phyloP scores from a whole-genome alignment of 148 eudicot species.

The Mesembryanthemum crystallinum region DNA sequence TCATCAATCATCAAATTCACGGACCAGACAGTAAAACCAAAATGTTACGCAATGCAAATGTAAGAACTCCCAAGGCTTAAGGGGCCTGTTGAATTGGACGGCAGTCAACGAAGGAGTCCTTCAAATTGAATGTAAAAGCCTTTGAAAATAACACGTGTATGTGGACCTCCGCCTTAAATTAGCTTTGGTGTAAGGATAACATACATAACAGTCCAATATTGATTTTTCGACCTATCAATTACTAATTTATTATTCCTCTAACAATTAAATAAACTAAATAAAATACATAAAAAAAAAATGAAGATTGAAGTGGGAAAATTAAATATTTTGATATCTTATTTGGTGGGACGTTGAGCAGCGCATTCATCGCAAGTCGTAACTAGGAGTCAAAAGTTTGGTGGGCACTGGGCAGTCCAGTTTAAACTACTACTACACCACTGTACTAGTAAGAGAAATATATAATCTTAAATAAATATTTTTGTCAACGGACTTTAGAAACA shows the following conservation, averaged over 20 bases:
- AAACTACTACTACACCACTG: not conserved
- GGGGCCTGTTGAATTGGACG: constrained; percentile 20
- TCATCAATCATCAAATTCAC: not conserved
- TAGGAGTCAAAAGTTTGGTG: constrained; percentile 28
- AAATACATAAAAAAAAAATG: no score
- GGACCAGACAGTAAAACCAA: no score
- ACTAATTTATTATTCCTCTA: no score
- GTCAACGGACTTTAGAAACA: constrained; percentile 14
- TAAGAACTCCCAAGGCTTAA: not conserved
- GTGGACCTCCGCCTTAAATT: constrained; percentile 22
- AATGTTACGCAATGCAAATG: no score
- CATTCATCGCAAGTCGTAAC: constrained; percentile 26
- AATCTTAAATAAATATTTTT: not conserved
- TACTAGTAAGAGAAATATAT: no score
- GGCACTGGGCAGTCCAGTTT: constrained; percentile 24
- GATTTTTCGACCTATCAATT: not conserved
- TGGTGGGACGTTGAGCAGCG: constrained; percentile 31
- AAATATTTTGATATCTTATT: no score
- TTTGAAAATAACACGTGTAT: not conserved
- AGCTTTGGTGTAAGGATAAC: not conserved
- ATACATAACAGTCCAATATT: constrained; percentile 2
- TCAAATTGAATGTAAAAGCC: not conserved
- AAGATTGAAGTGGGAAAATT: no score
- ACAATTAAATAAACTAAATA: no score
- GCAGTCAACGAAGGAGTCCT: constrained; percentile 20